Evolutionary conservation across 768 basidiomycete species (phyloP).

Genomic region (Leccinum barrowsii): DNA sequence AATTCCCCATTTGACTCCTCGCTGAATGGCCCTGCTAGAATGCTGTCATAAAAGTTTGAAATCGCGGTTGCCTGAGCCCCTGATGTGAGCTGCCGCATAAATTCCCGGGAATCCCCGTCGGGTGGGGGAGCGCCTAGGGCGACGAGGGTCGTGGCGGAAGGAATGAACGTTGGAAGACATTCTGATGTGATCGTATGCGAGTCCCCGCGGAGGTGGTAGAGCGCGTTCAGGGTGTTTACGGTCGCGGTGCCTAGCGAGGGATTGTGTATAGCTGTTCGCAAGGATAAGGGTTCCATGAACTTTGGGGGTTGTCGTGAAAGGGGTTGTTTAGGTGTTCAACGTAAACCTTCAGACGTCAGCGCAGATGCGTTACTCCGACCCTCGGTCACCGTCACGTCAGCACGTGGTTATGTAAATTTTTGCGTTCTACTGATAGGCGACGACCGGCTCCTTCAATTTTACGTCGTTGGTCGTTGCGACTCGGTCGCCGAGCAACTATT

Average conservation of each 20-base stretch:
- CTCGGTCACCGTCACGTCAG: slow-evolving; percentile 10
- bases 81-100: slow-evolving; percentile 31
- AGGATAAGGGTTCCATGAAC: slow-evolving; percentile 2
- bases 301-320: not conserved
- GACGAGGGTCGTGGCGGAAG: slow-evolving; percentile 10
- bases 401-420: not conserved
- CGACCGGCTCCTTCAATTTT: not conserved
- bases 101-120: slow-evolving; percentile 2
- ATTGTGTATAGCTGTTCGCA: slow-evolving; percentile 4
- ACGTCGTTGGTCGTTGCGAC: not conserved
- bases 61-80: slow-evolving; percentile 39
- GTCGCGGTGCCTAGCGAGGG: not conserved
- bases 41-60: slow-evolving; percentile 42
- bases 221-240: slow-evolving; percentile 9
- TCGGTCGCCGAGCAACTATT: not conserved
- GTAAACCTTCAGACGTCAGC: not conserved
- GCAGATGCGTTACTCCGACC: not conserved
- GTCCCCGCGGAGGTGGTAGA: not conserved
- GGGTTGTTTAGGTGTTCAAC: not conserved
- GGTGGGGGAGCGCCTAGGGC: slow-evolving; percentile 3
- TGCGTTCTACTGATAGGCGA: no score
- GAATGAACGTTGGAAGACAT: slow-evolving; percentile 15
- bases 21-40: slow-evolving; percentile 50
- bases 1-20: slow-evolving; percentile 50
- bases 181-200: not conserved